Evolutionary conservation across 495 filamentous ascomycete genomes (phyloP).

Genomic region (Aspergillus diversus): DNA sequence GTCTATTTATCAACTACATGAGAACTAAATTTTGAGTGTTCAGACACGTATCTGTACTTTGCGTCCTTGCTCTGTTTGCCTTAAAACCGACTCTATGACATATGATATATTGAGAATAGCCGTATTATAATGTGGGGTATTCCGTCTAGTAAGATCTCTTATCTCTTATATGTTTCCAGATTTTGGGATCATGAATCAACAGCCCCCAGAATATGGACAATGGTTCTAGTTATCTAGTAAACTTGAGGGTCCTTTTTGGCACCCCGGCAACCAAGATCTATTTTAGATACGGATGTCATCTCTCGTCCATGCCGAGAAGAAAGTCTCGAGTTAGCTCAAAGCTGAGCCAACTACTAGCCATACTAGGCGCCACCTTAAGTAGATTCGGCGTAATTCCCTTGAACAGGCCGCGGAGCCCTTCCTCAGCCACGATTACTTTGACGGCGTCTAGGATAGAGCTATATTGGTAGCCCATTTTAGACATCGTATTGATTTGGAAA

Average conservation of each 20-base stretch:
- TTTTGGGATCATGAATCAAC: constrained; percentile 2
- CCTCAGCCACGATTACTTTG: constrained; percentile 75
- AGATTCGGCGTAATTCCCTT: constrained; percentile 94
- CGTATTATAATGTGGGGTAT: neutral
- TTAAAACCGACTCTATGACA: too few relatives aligned
- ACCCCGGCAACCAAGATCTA: neutral
- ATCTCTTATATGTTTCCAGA: neutral
- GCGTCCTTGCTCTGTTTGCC: too few relatives aligned
- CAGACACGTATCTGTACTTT: too few relatives aligned
- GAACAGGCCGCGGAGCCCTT: constrained; percentile 79
- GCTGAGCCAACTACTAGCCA: constrained; percentile 98
- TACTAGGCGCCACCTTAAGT: constrained; percentile 95
- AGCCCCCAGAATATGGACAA: neutral
- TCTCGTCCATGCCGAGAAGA: constrained; percentile 60
- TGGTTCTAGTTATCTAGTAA: too few relatives aligned
- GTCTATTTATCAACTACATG: too few relatives aligned
- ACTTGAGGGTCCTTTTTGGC: too few relatives aligned
- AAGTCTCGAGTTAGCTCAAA: constrained; percentile 93
- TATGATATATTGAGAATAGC: neutral
- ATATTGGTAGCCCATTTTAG: constrained; percentile 97
- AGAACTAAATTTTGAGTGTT: too few relatives aligned
- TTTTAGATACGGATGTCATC: constrained; percentile 19
- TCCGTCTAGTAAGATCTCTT: neutral
- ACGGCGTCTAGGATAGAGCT: constrained; percentile 84
- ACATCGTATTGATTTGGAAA: constrained; percentile 99